phyloP scores from a whole-genome alignment of 2,329 filamentous ascomycete genomes.

The Dichotomopilus funicola region DNA sequence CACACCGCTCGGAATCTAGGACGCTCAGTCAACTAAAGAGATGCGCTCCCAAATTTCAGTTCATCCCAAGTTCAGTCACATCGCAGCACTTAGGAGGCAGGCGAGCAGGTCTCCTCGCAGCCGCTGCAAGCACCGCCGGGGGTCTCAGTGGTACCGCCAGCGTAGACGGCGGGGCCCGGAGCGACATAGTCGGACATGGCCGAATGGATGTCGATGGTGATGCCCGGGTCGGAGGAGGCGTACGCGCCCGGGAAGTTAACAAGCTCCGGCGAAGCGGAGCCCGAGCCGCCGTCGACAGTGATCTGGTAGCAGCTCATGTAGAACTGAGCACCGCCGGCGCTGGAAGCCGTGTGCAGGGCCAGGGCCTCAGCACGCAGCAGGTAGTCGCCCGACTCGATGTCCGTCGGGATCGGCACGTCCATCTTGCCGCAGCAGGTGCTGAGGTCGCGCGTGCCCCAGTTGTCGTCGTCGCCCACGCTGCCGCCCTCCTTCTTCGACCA shows the following conservation, averaged over 20 bases:
- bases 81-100: no score
- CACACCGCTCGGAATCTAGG: no score
- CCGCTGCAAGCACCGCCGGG: conserved; percentile 35
- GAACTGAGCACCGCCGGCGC: conserved; percentile 30
- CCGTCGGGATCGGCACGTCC: conserved; percentile 31
- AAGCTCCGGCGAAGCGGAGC: conserved; percentile 25
- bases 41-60: no score
- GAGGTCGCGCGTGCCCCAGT: conserved; percentile 41
- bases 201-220: conserved; percentile 42
- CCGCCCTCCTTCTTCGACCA: conserved; percentile 31
- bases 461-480: conserved; percentile 36
- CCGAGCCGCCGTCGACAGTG: conserved; percentile 26
- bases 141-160: conserved; percentile 33
- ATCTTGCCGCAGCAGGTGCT: conserved; percentile 36
- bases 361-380: conserved; percentile 45
- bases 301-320: conserved; percentile 36
- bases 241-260: conserved; percentile 40
- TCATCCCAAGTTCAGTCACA: no score
- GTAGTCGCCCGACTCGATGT: conserved; percentile 33
- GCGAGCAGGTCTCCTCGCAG: conserved; percentile 34
- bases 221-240: conserved; percentile 37
- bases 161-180: conserved; percentile 38
- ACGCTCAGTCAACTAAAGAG: no score
- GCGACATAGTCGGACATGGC: conserved; percentile 35
- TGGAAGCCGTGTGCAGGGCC: conserved; percentile 39